Conservation (phyloP, 805 yeast genomes). For the Ogataea naganishii region DNA sequence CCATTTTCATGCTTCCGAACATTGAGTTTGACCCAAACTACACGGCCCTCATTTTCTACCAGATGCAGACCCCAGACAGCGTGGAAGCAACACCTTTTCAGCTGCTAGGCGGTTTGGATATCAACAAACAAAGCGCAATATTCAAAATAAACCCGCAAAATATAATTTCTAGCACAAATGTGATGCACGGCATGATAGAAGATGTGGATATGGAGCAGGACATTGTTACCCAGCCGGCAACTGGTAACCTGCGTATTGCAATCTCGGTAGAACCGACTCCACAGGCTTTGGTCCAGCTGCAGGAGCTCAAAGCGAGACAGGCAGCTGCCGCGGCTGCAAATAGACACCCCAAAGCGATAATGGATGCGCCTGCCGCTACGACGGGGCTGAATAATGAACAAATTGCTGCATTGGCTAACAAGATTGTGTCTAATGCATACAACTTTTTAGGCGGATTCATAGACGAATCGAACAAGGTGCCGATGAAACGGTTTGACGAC, state of each 20-base stretch:
- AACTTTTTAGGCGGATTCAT: conserved; percentile 85
- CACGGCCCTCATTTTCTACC: conserved; percentile 85
- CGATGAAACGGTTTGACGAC: conserved; percentile 77
- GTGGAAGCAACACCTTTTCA: conserved; percentile 36
- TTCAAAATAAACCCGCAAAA: conserved; percentile 57
- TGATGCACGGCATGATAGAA: conserved; percentile 32
- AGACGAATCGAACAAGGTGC: conserved; percentile 71
- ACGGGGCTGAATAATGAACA: conserved; percentile 15
- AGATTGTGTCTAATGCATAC: conserved; percentile 87
- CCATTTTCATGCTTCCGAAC: conserved; percentile 81
- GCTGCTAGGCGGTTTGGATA: conserved; percentile 54
- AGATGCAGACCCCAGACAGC: conserved; percentile 51
- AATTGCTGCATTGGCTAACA: conserved; percentile 62
- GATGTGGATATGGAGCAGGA: conserved; percentile 52
- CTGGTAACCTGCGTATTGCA: conserved; percentile 47
- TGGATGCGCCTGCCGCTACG: conserved; percentile 10
- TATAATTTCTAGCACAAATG: conserved; percentile 7
- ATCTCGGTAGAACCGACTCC: conserved; percentile 80
- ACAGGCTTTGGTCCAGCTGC: conserved; percentile 54
- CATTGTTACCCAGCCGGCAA: conserved; percentile 21
- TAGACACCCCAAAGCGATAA: conserved; percentile 20
- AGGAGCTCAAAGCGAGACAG: conserved; percentile 15
- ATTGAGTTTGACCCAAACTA: conserved; percentile 59
- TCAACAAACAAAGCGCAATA: conserved; percentile 81
- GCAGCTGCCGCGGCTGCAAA: conserved; percentile 27